Base-by-base conservation (phyloP, 495 filamentous ascomycete species). In the Lophiostoma macrostomum region DNA sequence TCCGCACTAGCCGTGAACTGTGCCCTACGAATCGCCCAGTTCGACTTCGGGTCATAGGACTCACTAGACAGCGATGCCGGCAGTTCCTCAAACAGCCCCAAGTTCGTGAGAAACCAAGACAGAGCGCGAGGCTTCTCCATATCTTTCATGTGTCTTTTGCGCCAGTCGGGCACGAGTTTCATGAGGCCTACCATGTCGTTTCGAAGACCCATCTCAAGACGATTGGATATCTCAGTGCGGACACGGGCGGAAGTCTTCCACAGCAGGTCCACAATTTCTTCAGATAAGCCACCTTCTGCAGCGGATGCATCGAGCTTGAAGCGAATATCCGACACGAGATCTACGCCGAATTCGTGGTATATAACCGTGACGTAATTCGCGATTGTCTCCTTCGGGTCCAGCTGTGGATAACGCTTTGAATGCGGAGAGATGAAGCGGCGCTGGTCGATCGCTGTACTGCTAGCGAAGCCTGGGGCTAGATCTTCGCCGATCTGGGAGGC, bases 181-280 rank as follows among this genome's bases (percentile, higher is more conserved):
- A 58, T 58, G 32, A 58, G 31, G 22, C n/a, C 54, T 22, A 51
- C 45, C 22, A 58, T 8, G 31, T 58, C 54, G 32, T 58, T 51
- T 31, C 16, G 36, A 24, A 25, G 27, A 13, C 54, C 54, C 11
- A 25, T 36, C 20, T 43, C 46, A 1, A 58, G 54, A 16, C 46
- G 27, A 22, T 27, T 27, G 30, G 36, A 7, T 31, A 58, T 58
- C 37, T 50, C 45, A 8, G n/a, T 12, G 14, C 46, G 54, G 18
- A 58, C 40, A 6, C 38, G 39, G 19, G 45, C 38, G 1, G 54
- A 27, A 18, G 46, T 32, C 25, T 37, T 23, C 54, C 54, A 58
- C 8, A 51, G 27, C 22, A 34, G 38, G 3, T 45, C 46, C 47
- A 50, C 16, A 0, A 39, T 8, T 5, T 51, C 38, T 6, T 28